Conservation (phyloP, 345 rosid genomes). For the Kandelia obovata region DNA sequence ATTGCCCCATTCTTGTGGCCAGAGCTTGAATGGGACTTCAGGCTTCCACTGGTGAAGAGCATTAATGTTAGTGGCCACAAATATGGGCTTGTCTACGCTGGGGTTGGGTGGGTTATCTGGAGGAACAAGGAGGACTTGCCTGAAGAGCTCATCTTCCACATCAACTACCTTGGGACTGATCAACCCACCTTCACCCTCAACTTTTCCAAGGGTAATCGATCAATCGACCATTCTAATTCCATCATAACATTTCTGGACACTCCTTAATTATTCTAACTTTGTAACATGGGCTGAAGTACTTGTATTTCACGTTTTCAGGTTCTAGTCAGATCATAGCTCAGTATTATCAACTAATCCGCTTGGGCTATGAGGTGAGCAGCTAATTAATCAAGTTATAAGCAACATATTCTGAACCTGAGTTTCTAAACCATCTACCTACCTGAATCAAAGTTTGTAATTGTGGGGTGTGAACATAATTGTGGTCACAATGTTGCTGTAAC, state of each 20-base stretch:
- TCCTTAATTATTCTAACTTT: not conserved
- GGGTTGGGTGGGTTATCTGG: conserved; percentile 95
- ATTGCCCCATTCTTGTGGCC: conserved; percentile 93
- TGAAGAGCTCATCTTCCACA: conserved; percentile 92
- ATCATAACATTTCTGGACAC: not conserved
- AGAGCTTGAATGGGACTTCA: conserved; percentile 91
- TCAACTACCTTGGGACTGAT: conserved; percentile 88
- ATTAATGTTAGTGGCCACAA: conserved; percentile 93
- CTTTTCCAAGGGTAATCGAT: conserved; percentile 67
- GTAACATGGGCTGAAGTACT: not conserved
- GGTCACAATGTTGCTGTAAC: too few species aligned
- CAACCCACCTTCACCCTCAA: conserved; percentile 97
- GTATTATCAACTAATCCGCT: conserved; percentile 82
- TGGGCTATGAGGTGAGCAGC: conserved; percentile 64
- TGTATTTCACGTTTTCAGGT: conserved; percentile 33
- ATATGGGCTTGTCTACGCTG: conserved; percentile 89
- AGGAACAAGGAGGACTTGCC: conserved; percentile 79
- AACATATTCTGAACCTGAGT: too few species aligned
- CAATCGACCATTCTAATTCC: not conserved
- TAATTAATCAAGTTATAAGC: not conserved
- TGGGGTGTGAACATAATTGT: too few species aligned
- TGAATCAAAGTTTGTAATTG: too few species aligned
- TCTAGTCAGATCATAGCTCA: conserved; percentile 90
- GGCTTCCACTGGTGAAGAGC: conserved; percentile 82
- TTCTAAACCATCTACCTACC: too few species aligned